Percentiles rank a stretch among this genome's conserved stretches.
These are phyloP conservation scores for Neocatenulostroma microsporum DNA, from an alignment of 2,329 filamentous ascomycete species.

Conservation along the genomic window DNA sequence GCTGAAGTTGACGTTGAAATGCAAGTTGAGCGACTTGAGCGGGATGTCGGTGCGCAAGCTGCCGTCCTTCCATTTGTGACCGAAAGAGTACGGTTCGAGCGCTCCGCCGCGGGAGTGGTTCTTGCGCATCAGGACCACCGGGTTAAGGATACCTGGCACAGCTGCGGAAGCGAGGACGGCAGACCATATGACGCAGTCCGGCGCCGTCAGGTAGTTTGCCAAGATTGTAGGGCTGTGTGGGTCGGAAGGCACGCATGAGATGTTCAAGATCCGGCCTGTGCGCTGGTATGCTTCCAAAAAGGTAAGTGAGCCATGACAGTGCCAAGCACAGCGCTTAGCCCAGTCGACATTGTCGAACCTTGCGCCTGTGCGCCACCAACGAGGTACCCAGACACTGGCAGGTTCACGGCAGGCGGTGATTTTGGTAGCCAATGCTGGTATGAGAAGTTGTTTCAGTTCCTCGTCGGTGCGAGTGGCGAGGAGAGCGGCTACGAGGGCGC, in stretches of 20 bases:
- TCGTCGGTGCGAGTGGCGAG: conserved; percentile 86
- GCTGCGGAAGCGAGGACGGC: conserved; percentile 91
- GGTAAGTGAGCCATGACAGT: conserved; percentile 81
- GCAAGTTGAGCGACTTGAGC: conserved; percentile 83
- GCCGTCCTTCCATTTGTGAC: conserved; percentile 99
- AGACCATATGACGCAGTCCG: conserved; percentile 97
- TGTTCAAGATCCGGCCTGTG: conserved; percentile 89
- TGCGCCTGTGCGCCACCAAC: conserved; percentile 90
- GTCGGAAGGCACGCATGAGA: conserved; percentile 91
- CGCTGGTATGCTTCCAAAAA: conserved; percentile 92
- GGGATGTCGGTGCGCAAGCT: conserved; percentile 91
- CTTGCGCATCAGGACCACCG: conserved; percentile 87
- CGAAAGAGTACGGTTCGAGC: conserved; percentile 85
- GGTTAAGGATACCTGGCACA: conserved; percentile 91
- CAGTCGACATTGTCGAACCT: conserved; percentile 91
- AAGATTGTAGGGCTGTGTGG: conserved; percentile 88
- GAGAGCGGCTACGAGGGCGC: conserved; percentile 79
- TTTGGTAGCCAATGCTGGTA: conserved; percentile 75
- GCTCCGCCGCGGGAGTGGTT: conserved; percentile 64
- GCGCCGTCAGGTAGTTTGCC: conserved; percentile 89
- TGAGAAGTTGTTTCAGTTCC: conserved; percentile 74
- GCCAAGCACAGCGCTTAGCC: conserved; percentile 81
- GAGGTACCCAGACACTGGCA: conserved; percentile 64
- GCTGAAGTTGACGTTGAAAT: conserved; percentile 98
- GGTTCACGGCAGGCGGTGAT: conserved; percentile 81